Conservation (phyloP, 805 yeast genomes). For the Ogataea saltuana region DNA sequence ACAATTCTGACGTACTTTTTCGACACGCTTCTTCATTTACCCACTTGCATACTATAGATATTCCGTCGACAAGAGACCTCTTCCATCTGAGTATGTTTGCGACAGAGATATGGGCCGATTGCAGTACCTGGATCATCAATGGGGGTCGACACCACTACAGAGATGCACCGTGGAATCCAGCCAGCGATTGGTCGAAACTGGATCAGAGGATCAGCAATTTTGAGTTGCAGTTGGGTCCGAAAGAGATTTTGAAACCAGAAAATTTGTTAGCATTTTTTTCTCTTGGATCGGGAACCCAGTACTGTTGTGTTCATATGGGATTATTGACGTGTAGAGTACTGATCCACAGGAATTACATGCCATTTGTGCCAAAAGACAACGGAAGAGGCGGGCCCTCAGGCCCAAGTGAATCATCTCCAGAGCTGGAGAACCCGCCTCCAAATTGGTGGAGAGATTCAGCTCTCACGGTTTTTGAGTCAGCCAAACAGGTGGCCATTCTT, state of each 20-base stretch:
- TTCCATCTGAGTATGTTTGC: conserved; percentile 11
- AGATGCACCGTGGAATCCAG: conserved; percentile 18
- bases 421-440: conserved; percentile 13
- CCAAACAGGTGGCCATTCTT: conserved; percentile 8
- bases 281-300: conserved; percentile 14
- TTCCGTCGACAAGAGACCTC: conserved; percentile 10
- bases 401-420: conserved; percentile 7
- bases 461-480: conserved; percentile 9
- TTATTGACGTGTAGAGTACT: conserved; percentile 7
- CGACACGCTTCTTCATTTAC: conserved; percentile 2
- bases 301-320: conserved; percentile 13
- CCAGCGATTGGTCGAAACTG: conserved; percentile 15
- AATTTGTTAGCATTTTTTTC: conserved; percentile 15
- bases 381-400: conserved; percentile 18
- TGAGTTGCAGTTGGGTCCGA: conserved; percentile 15
- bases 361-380: conserved; percentile 17
- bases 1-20: conserved; percentile 15
- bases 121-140: conserved; percentile 16
- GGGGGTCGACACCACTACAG: conserved; percentile 8
- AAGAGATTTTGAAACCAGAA: conserved; percentile 10
- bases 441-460: conserved; percentile 19
- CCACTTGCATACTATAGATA: conserved; percentile 6
- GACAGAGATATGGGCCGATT: conserved; percentile 19
- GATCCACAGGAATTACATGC: conserved; percentile 16
- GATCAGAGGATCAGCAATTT: conserved; percentile 7